Conservation (phyloP, 1,284 basidiomycete genomes). For the Pseudozyma thailandica region DNA sequence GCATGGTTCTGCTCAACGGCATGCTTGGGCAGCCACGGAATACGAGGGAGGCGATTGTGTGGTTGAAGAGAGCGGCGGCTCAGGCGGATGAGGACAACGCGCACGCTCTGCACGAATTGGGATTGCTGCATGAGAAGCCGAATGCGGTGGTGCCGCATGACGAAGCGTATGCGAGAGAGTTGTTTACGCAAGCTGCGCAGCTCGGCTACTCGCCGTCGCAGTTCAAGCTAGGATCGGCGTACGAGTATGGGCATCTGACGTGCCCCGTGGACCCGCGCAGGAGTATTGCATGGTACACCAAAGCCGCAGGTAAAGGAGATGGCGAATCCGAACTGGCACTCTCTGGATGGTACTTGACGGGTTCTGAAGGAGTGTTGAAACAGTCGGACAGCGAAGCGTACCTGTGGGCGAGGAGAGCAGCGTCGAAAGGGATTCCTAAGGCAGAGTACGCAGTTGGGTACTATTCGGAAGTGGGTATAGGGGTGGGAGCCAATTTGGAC, state of each 20-base stretch:
- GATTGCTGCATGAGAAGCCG: conserved; percentile 80
- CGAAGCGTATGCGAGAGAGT: conserved; percentile 81
- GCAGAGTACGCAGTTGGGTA: conserved; percentile 84
- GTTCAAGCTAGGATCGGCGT: conserved; percentile 93
- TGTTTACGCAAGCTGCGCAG: conserved; percentile 91
- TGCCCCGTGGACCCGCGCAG: conserved; percentile 92
- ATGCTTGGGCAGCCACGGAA: conserved; percentile 85
- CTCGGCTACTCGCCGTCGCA: conserved; percentile 93
- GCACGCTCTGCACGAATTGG: conserved; percentile 96
- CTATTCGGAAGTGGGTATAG: conserved; percentile 97
- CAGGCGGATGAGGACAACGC: conserved; percentile 99
- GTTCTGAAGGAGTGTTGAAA: conserved; percentile 86
- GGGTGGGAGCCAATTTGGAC: conserved; percentile 93
- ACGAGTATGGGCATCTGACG: conserved; percentile 88
- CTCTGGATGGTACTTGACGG: conserved; percentile 94
- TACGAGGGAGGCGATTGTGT: conserved; percentile 88
- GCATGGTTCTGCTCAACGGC: conserved; percentile 91
- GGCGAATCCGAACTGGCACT: conserved; percentile 93
- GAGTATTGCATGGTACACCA: conserved; percentile 98
- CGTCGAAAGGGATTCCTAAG: conserved; percentile 70
- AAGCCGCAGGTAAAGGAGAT: conserved; percentile 93
- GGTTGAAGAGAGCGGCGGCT: conserved; percentile 92
- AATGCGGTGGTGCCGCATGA: conserved; percentile 72
- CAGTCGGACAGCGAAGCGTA: conserved; percentile 98
- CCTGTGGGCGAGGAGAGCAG: conserved; percentile 70